Evolutionary conservation across 2,329 filamentous ascomycete species (phyloP).

Genomic region (Graphilbum ipis-grandicollis): DNA sequence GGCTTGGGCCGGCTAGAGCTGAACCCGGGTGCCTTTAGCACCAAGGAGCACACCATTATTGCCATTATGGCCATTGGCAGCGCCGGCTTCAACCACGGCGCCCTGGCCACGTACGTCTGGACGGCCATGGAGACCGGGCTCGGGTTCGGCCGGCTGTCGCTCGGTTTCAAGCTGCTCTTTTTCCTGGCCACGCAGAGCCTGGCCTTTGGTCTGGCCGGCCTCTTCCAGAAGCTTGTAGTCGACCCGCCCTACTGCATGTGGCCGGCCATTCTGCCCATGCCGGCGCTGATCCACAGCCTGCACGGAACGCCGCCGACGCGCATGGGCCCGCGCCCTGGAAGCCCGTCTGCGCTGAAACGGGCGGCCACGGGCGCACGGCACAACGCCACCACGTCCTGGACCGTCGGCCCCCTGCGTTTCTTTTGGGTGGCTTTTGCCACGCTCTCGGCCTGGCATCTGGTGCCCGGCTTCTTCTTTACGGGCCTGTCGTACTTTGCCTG

Average conservation of each 20-base stretch:
- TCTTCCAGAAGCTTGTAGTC: constrained; percentile 31
- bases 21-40: constrained; percentile 38
- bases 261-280: constrained; percentile 28
- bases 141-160: constrained; percentile 16
- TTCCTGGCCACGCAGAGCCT: constrained; percentile 34
- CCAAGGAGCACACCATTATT: constrained; percentile 43
- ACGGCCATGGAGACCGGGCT: constrained; percentile 21
- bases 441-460: constrained; percentile 34
- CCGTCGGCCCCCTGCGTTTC: constrained; percentile 20
- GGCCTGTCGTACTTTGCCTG: constrained; percentile 29
- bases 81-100: constrained; percentile 29
- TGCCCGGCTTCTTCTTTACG: constrained; percentile 31
- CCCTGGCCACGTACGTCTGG: constrained; percentile 25
- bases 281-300: constrained; percentile 28
- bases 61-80: constrained; percentile 42
- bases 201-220: constrained; percentile 35
- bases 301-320: constrained; percentile 15
- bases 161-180: constrained; percentile 30
- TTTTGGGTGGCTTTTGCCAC: constrained; percentile 23
- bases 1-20: constrained; percentile 28
- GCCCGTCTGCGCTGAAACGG: too few relatives aligned
- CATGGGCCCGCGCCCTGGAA: too few relatives aligned
- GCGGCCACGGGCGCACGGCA: constrained; percentile 15
- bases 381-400: not conserved
- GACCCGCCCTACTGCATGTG: constrained; percentile 34